phyloP scores from a whole-genome alignment of 2,329 filamentous ascomycete genomes.

The Ophiostoma pallidulum region DNA sequence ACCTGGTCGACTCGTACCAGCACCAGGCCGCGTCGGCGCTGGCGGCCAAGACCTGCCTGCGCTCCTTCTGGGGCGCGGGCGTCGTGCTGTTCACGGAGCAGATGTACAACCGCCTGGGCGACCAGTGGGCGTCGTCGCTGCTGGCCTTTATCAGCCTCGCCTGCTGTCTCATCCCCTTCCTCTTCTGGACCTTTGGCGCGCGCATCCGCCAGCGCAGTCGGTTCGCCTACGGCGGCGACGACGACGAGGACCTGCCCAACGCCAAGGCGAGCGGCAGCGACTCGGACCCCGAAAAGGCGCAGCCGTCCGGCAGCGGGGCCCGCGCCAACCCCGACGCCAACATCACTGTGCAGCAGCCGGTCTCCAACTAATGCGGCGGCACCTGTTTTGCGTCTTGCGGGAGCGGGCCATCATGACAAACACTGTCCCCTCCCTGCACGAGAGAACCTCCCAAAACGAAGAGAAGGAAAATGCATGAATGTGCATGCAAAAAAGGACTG shows the following conservation, averaged over 20 bases:
- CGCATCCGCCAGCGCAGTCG: slow-evolving; percentile 58
- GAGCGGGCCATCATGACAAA: too few species aligned
- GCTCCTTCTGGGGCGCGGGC: slow-evolving; percentile 70
- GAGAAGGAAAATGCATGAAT: too few species aligned
- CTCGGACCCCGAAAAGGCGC: slow-evolving; percentile 10
- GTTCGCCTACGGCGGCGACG: slow-evolving; percentile 61
- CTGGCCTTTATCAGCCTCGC: slow-evolving; percentile 65
- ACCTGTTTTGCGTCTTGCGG: too few species aligned
- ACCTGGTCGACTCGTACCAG: slow-evolving; percentile 55
- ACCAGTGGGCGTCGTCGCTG: slow-evolving; percentile 67
- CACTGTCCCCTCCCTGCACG: too few species aligned
- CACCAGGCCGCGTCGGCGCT: slow-evolving; percentile 71
- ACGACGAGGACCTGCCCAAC: slow-evolving; percentile 27
- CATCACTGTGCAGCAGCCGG: background rate
- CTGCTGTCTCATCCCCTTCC: slow-evolving; percentile 73
- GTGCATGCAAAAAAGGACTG: too few species aligned
- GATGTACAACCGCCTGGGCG: slow-evolving; percentile 64
- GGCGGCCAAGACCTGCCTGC: slow-evolving; percentile 71
- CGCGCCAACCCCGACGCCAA: background rate
- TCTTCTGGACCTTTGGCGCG: slow-evolving; percentile 72
- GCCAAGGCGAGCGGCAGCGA: slow-evolving; percentile 1
- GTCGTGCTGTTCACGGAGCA: slow-evolving; percentile 73
- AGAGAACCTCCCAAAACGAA: too few species aligned
- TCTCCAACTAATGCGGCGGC: background rate
- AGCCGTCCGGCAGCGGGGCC: background rate